These are phyloP conservation scores for Phytophthora crassamura DNA, from an alignment of 352 stramenopile species.

Conservation along the genomic window DNA sequence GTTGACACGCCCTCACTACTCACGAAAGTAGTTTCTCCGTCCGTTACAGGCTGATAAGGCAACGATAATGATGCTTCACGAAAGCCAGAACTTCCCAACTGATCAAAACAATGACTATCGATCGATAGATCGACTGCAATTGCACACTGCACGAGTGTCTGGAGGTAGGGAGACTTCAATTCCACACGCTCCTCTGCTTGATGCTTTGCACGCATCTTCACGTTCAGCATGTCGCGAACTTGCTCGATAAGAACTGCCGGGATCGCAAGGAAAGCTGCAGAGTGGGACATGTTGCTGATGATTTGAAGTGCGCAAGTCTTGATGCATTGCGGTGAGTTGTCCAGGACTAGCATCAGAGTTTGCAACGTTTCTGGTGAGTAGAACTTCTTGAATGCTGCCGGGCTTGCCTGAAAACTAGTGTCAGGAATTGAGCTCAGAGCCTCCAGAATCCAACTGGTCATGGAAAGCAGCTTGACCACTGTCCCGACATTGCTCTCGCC, in stretches of 20 bases:
- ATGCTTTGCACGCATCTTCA: slow-evolving; percentile 62
- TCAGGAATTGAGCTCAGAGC: slow-evolving; percentile 31
- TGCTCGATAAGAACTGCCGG: slow-evolving; percentile 46
- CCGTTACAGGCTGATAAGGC: slow-evolving; percentile 7
- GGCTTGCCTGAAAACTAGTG: slow-evolving; percentile 13
- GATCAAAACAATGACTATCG: slow-evolving; percentile 44
- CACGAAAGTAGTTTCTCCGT: slow-evolving; percentile 17
- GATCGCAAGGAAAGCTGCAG: slow-evolving; percentile 48
- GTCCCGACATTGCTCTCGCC: slow-evolving; percentile 11
- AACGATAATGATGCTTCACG: neutral
- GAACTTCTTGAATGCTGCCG: slow-evolving; percentile 24
- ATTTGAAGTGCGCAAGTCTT: slow-evolving; percentile 50
- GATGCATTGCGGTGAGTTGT: slow-evolving; percentile 49
- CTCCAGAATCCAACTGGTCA: slow-evolving; percentile 53
- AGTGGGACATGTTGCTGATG: slow-evolving; percentile 48
- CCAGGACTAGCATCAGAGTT: slow-evolving; percentile 41
- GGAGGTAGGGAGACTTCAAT: slow-evolving; percentile 69
- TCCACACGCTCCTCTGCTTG: slow-evolving; percentile 54
- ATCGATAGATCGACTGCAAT: slow-evolving; percentile 64
- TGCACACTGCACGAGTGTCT: slow-evolving; percentile 64
- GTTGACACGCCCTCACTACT: slow-evolving; percentile 21
- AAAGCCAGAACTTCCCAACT: neutral
- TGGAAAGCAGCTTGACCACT: slow-evolving; percentile 35
- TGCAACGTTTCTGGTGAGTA: slow-evolving; percentile 48
- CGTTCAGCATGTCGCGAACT: slow-evolving; percentile 46